These are phyloP conservation scores for Calamus simplicifolius DNA, from an alignment of 176 grass and related monocot genomes.

Conservation along the genomic window DNA sequence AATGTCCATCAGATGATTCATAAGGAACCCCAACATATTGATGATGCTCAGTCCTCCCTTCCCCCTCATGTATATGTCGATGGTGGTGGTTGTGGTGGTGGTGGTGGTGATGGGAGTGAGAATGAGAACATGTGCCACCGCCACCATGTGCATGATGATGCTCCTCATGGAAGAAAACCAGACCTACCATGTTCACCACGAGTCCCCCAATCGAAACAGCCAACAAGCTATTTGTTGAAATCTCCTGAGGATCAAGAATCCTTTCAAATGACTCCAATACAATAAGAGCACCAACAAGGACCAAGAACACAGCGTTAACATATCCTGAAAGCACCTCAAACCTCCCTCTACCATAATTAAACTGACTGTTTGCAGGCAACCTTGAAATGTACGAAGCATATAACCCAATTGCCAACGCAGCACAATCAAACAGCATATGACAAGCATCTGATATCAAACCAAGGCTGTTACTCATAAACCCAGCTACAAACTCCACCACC, in stretches of 20 bases:
- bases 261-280: constrained; percentile 89
- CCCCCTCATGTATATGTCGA: constrained; percentile 12
- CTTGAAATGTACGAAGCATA: constrained; percentile 86
- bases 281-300: constrained; percentile 72
- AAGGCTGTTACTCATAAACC: constrained; percentile 97
- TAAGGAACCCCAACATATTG: constrained; percentile 12
- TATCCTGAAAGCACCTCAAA: constrained; percentile 98
- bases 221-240: constrained; percentile 85
- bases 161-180: constrained; percentile 98
- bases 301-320: constrained; percentile 92
- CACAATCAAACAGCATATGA: constrained; percentile 98
- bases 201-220: constrained; percentile 84
- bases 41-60: background rate
- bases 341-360: constrained; percentile 80
- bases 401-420: constrained; percentile 75
- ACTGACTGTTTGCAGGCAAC: constrained; percentile 75
- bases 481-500: constrained; percentile 76
- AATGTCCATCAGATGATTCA: constrained; percentile 24
- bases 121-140: constrained; percentile 54
- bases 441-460: constrained; percentile 93
- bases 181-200: constrained; percentile 72
- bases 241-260: constrained; percentile 90
- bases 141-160: constrained; percentile 94
- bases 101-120: constrained; percentile 17
- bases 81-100: constrained; percentile 17